phyloP scores from a whole-genome alignment of 78 protist genomes.

The Neovahlkampfia damariscottae region DNA sequence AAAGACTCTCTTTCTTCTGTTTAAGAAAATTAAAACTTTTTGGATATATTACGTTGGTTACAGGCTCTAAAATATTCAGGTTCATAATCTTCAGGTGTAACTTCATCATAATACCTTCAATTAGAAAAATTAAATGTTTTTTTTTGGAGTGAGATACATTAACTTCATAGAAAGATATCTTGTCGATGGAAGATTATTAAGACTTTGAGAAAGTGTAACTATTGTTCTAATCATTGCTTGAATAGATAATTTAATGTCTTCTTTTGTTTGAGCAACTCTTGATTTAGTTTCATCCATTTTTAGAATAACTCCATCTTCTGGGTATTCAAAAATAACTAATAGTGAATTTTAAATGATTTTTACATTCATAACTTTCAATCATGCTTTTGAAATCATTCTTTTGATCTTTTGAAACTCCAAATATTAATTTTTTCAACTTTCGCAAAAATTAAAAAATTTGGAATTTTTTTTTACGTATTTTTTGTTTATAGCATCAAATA shows the following conservation, averaged over 20 bases:
- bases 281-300: background rate
- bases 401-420: slow-evolving; percentile 12
- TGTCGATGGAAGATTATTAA: background rate
- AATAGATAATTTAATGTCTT: background rate
- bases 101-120: slow-evolving; percentile 23
- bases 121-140: too few relatives aligned
- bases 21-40: too few relatives aligned
- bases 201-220: slow-evolving; percentile 21
- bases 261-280: slow-evolving; percentile 6
- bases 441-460: background rate
- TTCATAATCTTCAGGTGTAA: slow-evolving; percentile 31
- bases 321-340: slow-evolving; percentile 13
- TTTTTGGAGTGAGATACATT: too few relatives aligned
- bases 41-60: too few relatives aligned
- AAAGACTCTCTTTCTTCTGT: too few relatives aligned
- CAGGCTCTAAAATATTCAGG: slow-evolving; percentile 24
- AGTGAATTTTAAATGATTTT: background rate
- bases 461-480: slow-evolving; percentile 9
- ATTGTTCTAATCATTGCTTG: slow-evolving; percentile 14
- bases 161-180: slow-evolving; percentile 24
- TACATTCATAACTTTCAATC: slow-evolving; percentile 10
- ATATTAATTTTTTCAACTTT: slow-evolving; percentile 15
- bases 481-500: slow-evolving; percentile 36
- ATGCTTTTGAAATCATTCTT: slow-evolving; percentile 14
- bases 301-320: background rate